Conservation (phyloP, 805 yeast genomes). For the Wickerhamomyces bisporus region DNA sequence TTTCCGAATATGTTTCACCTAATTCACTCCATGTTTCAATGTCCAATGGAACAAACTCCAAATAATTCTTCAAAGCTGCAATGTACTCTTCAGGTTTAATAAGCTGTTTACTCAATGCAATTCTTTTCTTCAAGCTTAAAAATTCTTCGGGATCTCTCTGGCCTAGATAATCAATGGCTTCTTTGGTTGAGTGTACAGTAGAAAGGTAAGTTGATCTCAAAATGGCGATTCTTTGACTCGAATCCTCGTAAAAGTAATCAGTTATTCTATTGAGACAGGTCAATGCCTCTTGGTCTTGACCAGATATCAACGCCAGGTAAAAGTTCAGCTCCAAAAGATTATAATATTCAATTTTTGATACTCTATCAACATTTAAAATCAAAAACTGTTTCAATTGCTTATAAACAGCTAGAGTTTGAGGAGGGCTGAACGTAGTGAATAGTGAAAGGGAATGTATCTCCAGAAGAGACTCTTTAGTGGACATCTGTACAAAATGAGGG, state of each 20-base stretch:
- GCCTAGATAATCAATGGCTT: conserved; percentile 33
- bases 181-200: conserved; percentile 39
- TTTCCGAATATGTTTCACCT: conserved; percentile 52
- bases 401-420: conserved; percentile 31
- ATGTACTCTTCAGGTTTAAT: conserved; percentile 37
- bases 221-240: conserved; percentile 51
- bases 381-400: conserved; percentile 31
- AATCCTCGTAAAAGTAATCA: conserved; percentile 59
- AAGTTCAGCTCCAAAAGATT: conserved; percentile 68
- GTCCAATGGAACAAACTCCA: conserved; percentile 71
- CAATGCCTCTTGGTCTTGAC: conserved; percentile 69
- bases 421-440: conserved; percentile 46
- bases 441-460: conserved; percentile 44
- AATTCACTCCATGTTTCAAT: conserved; percentile 74
- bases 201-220: conserved; percentile 54
- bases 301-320: conserved; percentile 53
- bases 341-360: conserved; percentile 39
- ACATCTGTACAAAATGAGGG: conserved; percentile 5
- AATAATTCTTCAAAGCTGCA: conserved; percentile 44
- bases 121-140: conserved; percentile 20
- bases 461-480: conserved; percentile 40
- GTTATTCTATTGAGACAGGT: conserved; percentile 53
- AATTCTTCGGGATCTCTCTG: conserved; percentile 22
- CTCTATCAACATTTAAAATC: conserved; percentile 16
- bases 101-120: conserved; percentile 12